Percentiles rank a stretch among this genome's conserved stretches.
Conservation (phyloP, 2,329 filamentous ascomycete genomes). For the Hymenoscyphus infarciens region DNA sequence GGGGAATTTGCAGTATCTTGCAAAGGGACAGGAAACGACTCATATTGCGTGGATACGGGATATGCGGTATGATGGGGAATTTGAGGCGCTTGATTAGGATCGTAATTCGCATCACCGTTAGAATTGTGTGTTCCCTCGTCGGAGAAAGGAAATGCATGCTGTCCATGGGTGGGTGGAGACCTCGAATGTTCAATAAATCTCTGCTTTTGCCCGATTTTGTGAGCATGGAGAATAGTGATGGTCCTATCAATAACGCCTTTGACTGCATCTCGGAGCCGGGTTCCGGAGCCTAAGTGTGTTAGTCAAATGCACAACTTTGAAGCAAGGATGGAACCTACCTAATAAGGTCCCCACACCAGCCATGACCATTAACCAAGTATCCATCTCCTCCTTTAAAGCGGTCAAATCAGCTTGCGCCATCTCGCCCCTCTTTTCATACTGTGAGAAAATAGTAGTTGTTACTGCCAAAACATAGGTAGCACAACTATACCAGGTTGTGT, state of each 20-base stretch:
- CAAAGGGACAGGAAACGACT: not conserved
- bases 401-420: constrained; percentile 56
- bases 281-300: constrained; percentile 41
- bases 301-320: constrained; percentile 7
- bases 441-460: constrained; percentile 67
- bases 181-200: not conserved
- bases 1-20: not conserved
- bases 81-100: not conserved
- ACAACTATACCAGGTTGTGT: constrained; percentile 75
- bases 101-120: constrained; percentile 10
- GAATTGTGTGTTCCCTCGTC: not conserved
- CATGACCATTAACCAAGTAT: constrained; percentile 64
- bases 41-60: not conserved
- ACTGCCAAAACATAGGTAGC: constrained; percentile 70
- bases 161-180: not conserved
- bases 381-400: constrained; percentile 64
- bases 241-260: constrained; percentile 46
- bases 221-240: constrained; percentile 41
- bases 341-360: constrained; percentile 63
- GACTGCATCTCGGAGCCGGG: constrained; percentile 46
- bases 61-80: not conserved
- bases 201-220: not conserved
- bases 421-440: constrained; percentile 62
- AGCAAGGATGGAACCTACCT: constrained; percentile 46
- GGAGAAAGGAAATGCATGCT: not conserved